Conservation (phyloP, 2,329 filamentous ascomycete genomes). For the Sporothrix brunneoviolacea region DNA sequence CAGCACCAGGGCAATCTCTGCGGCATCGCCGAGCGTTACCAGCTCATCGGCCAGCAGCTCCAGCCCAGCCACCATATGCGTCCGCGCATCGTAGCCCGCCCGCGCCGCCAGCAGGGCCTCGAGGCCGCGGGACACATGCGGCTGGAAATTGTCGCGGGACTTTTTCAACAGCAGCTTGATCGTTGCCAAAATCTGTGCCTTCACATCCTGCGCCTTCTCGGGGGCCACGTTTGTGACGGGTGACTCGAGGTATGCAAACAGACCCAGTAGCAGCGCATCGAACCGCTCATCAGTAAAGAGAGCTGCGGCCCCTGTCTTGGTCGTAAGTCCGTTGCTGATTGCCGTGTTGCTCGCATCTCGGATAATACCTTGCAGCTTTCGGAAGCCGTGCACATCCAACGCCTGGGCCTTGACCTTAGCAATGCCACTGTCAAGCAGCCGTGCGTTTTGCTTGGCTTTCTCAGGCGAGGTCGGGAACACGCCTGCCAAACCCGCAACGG, state of each 20-base stretch:
- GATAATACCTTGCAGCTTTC: constrained; percentile 68
- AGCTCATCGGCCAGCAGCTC: constrained; percentile 69
- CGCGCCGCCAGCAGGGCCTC: constrained; percentile 61
- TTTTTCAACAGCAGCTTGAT: constrained; percentile 66
- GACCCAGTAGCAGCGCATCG: constrained; percentile 56
- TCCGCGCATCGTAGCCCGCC: constrained; percentile 58
- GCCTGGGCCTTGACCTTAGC: constrained; percentile 62
- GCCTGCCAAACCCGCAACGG: constrained; percentile 10
- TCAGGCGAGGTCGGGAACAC: constrained; percentile 36
- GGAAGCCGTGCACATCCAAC: constrained; percentile 76
- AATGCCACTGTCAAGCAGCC: constrained; percentile 68
- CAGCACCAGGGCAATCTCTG: constrained; percentile 52
- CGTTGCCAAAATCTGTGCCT: constrained; percentile 67
- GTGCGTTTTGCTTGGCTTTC: constrained; percentile 49
- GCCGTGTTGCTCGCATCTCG: constrained; percentile 39
- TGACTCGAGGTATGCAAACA: constrained; percentile 67
- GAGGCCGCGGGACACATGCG: constrained; percentile 61
- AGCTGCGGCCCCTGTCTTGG: constrained; percentile 26
- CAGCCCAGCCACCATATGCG: constrained; percentile 67
- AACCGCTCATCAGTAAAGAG: constrained; percentile 63
- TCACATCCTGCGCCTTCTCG: constrained; percentile 64
- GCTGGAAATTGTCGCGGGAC: constrained; percentile 58
- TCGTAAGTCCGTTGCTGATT: constrained; percentile 1
- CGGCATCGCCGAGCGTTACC: constrained; percentile 56
- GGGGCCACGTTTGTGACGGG: constrained; percentile 46